These are phyloP conservation scores for Solanum chacoense DNA, from an alignment of 305 asterid species.

Conservation along the genomic window DNA sequence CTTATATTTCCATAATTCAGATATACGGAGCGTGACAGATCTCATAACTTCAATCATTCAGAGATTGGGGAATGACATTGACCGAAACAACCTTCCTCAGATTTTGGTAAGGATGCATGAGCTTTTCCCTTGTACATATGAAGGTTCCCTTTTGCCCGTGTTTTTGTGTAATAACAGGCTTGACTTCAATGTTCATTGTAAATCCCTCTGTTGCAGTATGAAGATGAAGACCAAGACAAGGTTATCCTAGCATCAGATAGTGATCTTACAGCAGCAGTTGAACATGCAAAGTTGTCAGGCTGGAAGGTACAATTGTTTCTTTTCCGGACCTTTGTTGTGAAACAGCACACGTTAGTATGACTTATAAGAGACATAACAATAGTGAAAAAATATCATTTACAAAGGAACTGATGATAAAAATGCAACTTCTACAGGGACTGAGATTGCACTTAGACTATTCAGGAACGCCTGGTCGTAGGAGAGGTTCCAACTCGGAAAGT, in stretches of 20 bases:
- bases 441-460: slow-evolving; percentile 65
- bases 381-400: neutral
- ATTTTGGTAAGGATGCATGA: slow-evolving; percentile 47
- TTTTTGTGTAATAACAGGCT: neutral
- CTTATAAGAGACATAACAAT: neutral
- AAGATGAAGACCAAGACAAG: slow-evolving; percentile 87
- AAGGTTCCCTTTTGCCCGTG: neutral
- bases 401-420: neutral
- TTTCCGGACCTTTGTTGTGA: neutral
- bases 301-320: slow-evolving; percentile 68
- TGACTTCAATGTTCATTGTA: neutral
- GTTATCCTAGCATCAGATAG: slow-evolving; percentile 78
- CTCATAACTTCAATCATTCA: slow-evolving; percentile 76
- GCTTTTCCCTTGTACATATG: neutral
- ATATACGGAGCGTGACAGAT: slow-evolving; percentile 55
- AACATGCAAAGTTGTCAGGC: slow-evolving; percentile 81
- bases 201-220: slow-evolving; percentile 43
- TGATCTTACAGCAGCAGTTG: slow-evolving; percentile 87
- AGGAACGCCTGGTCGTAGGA: slow-evolving; percentile 29
- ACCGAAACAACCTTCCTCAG: slow-evolving; percentile 80
- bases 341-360: neutral
- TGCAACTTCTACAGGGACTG: slow-evolving; percentile 44
- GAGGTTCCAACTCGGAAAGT: slow-evolving; percentile 28
- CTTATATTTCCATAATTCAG: slow-evolving; percentile 25
- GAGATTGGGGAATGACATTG: slow-evolving; percentile 85